These are phyloP conservation scores for Cucumis cinereus DNA, from an alignment of 306 rosid genomes.

Conservation along the genomic window DNA sequence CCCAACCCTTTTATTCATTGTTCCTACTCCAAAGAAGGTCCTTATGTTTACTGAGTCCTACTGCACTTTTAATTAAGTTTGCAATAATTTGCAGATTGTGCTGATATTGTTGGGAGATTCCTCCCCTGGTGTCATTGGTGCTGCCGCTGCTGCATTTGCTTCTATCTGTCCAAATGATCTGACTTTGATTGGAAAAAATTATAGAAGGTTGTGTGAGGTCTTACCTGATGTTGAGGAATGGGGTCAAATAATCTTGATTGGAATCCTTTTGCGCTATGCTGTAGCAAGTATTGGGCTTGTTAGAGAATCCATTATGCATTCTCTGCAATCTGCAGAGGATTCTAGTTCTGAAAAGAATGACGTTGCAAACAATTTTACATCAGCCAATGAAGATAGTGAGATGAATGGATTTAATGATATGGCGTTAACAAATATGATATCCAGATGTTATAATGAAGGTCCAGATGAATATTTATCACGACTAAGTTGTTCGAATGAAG, in stretches of 20 bases:
- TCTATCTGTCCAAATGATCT: conserved; percentile 82
- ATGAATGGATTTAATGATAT: conserved; percentile 25
- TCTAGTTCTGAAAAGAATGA: conserved; percentile 26
- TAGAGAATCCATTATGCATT: conserved; percentile 65
- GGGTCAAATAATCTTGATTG: conserved; percentile 85
- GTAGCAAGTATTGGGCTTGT: conserved; percentile 82
- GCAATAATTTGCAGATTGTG: conserved; percentile 43
- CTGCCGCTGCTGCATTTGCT: conserved; percentile 91
- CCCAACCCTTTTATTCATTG: background rate
- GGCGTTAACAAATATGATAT: conserved; percentile 39
- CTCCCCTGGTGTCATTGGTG: conserved; percentile 91
- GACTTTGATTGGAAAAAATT: conserved; percentile 57
- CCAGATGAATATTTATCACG: conserved; percentile 86
- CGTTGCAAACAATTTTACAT: conserved; percentile 6
- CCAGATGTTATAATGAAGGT: conserved; percentile 76
- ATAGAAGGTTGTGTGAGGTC: conserved; percentile 64
- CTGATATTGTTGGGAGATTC: conserved; percentile 60
- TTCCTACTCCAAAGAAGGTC: background rate
- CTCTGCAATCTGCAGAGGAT: conserved; percentile 26
- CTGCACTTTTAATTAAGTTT: background rate
- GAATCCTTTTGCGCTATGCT: conserved; percentile 72
- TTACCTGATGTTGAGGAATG: conserved; percentile 96
- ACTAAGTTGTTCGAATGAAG: conserved; percentile 37
- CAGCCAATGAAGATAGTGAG: conserved; percentile 31
- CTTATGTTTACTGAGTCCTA: background rate